These are phyloP conservation scores for Neofusicoccum sp. DNA, from an alignment of 2,329 filamentous ascomycete species.

Conservation along the genomic window DNA sequence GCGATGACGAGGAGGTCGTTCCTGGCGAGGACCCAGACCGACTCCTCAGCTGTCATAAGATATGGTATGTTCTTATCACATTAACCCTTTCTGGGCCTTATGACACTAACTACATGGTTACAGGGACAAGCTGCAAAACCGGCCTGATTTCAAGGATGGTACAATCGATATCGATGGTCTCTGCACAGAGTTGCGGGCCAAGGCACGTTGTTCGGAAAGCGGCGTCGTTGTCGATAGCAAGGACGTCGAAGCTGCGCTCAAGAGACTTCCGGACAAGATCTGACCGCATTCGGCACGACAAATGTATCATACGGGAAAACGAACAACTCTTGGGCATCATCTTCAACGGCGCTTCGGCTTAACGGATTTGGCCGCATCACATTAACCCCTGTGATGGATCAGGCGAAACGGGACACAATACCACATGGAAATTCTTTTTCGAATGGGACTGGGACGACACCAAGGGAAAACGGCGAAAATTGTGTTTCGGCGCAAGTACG, in stretches of 20 bases:
- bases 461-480: conserved; percentile 12
- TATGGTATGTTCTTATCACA: conserved; percentile 67
- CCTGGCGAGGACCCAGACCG: conserved; percentile 60
- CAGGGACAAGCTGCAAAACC: conserved; percentile 88
- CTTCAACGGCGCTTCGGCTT: conserved; percentile 17
- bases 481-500: conserved; percentile 13
- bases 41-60: conserved; percentile 81
- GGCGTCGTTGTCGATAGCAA: conserved; percentile 86
- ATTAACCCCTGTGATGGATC: background rate
- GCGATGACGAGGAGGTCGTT: conserved; percentile 65
- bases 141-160: conserved; percentile 82
- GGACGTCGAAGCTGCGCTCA: conserved; percentile 69
- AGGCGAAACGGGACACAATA: conserved; percentile 5
- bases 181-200: conserved; percentile 89
- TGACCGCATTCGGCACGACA: background rate
- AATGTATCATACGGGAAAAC: conserved; percentile 16
- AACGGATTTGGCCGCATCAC: background rate
- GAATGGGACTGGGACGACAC: conserved; percentile 2
- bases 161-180: conserved; percentile 92
- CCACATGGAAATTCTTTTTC: conserved; percentile 1
- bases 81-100: background rate
- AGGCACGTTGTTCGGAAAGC: conserved; percentile 89
- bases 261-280: conserved; percentile 40
- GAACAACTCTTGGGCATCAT: conserved; percentile 15
- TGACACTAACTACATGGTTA: conserved; percentile 40